Evolutionary conservation across 768 basidiomycete genomes (phyloP).

Genomic region (Psilocybe tampanensis): DNA sequence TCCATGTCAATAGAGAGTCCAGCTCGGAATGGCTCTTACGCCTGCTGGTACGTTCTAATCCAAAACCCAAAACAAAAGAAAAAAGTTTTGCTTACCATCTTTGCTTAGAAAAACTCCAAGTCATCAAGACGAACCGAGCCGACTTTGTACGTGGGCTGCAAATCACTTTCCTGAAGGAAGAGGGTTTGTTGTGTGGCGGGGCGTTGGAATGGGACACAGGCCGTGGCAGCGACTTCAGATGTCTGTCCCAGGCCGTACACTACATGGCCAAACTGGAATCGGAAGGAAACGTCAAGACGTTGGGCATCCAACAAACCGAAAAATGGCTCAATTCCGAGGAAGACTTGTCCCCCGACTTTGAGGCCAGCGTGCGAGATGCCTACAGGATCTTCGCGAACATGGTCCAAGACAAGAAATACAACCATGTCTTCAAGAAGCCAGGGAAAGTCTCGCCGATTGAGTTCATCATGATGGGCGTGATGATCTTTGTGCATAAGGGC

Average conservation of each 20-base stretch:
- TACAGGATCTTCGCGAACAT: slow-evolving; percentile 52
- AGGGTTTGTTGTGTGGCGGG: slow-evolving; percentile 34
- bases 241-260: slow-evolving; percentile 55
- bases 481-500: slow-evolving; percentile 55
- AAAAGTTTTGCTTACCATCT: not conserved
- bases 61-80: not conserved
- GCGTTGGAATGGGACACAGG: slow-evolving; percentile 50
- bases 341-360: slow-evolving; percentile 31
- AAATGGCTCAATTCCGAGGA: slow-evolving; percentile 48
- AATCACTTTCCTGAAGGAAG: slow-evolving; percentile 42
- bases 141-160: slow-evolving; percentile 61
- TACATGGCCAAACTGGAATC: slow-evolving; percentile 34
- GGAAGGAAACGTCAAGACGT: not conserved
- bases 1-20: slow-evolving; percentile 56
- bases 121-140: slow-evolving; percentile 58
- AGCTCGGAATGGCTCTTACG: slow-evolving; percentile 77
- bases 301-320: slow-evolving; percentile 39
- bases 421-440: slow-evolving; percentile 37
- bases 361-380: slow-evolving; percentile 37
- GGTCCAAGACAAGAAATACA: slow-evolving; percentile 36
- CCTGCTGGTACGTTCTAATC: slow-evolving; percentile 51
- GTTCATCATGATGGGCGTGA: slow-evolving; percentile 56
- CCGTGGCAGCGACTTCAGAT: slow-evolving; percentile 61
- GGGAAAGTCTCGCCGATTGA: slow-evolving; percentile 70
- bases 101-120: slow-evolving; percentile 65